Conservation (phyloP, 192 early-diverging fungal genomes). For the Cetraspora pellucida region DNA sequence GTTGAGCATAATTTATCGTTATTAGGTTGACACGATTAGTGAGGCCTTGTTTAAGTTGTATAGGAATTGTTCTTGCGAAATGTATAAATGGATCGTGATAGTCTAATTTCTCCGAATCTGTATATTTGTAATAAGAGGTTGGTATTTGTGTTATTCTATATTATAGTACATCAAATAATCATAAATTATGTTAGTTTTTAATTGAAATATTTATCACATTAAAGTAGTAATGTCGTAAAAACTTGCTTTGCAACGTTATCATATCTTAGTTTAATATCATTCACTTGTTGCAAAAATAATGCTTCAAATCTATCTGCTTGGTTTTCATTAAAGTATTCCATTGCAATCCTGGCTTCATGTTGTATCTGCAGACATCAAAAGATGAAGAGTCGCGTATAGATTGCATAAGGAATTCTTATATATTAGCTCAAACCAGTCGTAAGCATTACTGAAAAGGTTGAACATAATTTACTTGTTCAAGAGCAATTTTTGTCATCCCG, state of each 20-base stretch:
- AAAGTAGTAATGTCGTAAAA: neutral
- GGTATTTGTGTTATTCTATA: conserved; percentile 23
- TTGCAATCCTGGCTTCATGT: conserved; percentile 68
- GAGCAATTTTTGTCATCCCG: conserved; percentile 60
- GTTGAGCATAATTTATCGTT: conserved; percentile 41
- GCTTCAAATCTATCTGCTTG: conserved; percentile 72
- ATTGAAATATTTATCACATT: no score
- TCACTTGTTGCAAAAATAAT: conserved; percentile 75
- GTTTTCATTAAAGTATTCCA: conserved; percentile 65
- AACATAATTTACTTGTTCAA: conserved; percentile 62
- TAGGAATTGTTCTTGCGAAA: conserved; percentile 49
- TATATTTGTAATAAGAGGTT: conserved; percentile 37
- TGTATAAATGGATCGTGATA: conserved; percentile 50
- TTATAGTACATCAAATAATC: neutral
- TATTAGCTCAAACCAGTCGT: no score
- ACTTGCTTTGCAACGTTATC: conserved; percentile 69
- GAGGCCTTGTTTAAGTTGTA: conserved; percentile 50
- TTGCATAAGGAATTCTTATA: no score
- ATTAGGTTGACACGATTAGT: conserved; percentile 54
- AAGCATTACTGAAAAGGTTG: neutral
- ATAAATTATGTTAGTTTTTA: no score
- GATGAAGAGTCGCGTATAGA: no score
- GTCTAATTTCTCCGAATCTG: conserved; percentile 39
- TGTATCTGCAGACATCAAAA: conserved; percentile 52
- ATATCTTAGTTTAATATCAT: conserved; percentile 63